phyloP scores from a whole-genome alignment of 73 alveolate genomes.

The Urostyla sp. region DNA sequence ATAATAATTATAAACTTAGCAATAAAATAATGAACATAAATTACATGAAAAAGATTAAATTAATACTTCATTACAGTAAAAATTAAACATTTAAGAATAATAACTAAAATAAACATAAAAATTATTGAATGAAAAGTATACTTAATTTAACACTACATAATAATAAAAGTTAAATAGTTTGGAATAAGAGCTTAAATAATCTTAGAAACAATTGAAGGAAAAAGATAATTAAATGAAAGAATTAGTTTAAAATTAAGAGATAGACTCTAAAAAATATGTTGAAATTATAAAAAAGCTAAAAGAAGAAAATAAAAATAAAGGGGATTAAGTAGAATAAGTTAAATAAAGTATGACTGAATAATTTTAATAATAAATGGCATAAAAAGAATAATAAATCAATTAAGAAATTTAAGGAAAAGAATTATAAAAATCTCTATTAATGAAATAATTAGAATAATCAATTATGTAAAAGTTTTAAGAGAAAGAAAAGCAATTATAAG shows the following conservation, averaged over 20 bases:
- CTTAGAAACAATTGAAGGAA: background rate
- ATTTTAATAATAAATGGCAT: background rate
- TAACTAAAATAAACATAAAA: background rate
- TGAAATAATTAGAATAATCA: background rate
- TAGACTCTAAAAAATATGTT: background rate
- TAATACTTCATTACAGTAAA: background rate
- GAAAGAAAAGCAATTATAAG: background rate
- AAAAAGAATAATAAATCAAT: background rate
- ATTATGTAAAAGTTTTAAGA: background rate
- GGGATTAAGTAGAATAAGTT: background rate
- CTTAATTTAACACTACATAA: background rate
- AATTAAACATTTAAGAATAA: background rate
- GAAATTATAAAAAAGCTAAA: background rate
- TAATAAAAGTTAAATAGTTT: too few species aligned
- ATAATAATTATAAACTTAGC: background rate
- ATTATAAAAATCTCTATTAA: conserved; percentile 13
- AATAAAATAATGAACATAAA: background rate
- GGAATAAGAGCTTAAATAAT: too few species aligned
- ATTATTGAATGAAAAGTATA: background rate
- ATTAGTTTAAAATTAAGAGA: background rate
- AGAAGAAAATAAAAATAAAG: background rate
- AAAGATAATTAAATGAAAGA: background rate
- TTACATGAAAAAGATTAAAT: background rate
- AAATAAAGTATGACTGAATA: background rate
- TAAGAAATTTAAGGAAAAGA: background rate